phyloP scores from a whole-genome alignment of 2,329 filamentous ascomycete species.

The Beauveria brongniartii region DNA sequence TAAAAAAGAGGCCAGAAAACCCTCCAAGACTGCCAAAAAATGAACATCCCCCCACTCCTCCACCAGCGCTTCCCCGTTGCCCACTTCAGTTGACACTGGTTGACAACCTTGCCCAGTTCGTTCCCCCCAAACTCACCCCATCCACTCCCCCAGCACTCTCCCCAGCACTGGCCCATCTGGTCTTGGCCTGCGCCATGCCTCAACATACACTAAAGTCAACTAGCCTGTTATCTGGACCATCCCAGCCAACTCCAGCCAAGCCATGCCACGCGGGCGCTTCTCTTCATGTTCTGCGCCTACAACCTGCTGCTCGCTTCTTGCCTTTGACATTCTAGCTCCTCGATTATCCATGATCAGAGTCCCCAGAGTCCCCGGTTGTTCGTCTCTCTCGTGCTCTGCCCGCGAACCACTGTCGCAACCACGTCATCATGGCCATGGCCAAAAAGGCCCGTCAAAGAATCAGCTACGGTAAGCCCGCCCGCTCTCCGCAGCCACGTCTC shows the following conservation, averaged over 20 bases:
- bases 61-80: not conserved
- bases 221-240: not conserved
- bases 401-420: slow-evolving; percentile 2
- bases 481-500: not conserved
- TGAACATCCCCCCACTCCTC: not conserved
- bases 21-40: not conserved
- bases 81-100: too few species aligned
- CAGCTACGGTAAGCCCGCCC: slow-evolving; percentile 49
- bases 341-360: not conserved
- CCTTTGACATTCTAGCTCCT: not conserved
- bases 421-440: slow-evolving; percentile 39
- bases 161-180: not conserved
- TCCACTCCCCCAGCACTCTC: not conserved
- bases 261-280: slow-evolving; percentile 10
- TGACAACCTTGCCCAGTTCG: not conserved
- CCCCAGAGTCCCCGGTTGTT: not conserved
- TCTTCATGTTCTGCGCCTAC: not conserved
- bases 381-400: not conserved
- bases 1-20: not conserved
- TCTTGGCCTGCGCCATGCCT: slow-evolving; percentile 1
- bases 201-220: not conserved
- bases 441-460: slow-evolving; percentile 63
- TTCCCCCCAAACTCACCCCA: not conserved
- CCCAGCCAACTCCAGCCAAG: slow-evolving; percentile 7
- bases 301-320: not conserved